Evolutionary conservation across 371 early-diverging fungal species (phyloP).

Genomic region (Dipsacomyces acuminosporus): DNA sequence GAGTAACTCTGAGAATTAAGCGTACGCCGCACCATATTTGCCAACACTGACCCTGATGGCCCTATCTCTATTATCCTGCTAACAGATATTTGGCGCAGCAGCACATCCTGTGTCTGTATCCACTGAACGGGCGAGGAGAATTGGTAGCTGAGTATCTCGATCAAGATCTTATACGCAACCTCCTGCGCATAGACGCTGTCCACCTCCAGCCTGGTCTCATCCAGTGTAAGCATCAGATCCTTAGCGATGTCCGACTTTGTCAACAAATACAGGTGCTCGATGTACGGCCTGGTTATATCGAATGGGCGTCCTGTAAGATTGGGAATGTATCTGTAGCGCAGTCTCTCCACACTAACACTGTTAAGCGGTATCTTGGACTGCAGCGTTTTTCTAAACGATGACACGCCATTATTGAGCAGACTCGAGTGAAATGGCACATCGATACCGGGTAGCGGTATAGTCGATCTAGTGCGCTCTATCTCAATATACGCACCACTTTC

Average conservation of each 20-base stretch:
- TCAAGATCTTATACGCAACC: constrained; percentile 76
- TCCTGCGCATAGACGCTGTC: constrained; percentile 74
- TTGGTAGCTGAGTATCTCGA: constrained; percentile 87
- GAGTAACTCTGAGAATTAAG: constrained; percentile 54
- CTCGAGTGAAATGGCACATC: constrained; percentile 95
- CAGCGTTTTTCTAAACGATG: constrained; percentile 80
- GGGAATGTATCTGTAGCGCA: constrained; percentile 83
- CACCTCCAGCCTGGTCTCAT: constrained; percentile 50
- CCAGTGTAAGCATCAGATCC: constrained; percentile 78
- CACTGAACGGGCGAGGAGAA: constrained; percentile 87
- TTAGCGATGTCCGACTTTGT: constrained; percentile 70
- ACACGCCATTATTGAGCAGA: constrained; percentile 81
- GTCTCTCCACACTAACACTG: constrained; percentile 69
- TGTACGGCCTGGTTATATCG: constrained; percentile 71
- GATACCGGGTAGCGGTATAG: constrained; percentile 82
- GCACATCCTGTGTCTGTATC: constrained; percentile 91
- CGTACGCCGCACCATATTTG: constrained; percentile 87
- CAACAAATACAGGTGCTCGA: constrained; percentile 66
- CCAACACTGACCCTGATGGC: constrained; percentile 76
- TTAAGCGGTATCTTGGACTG: constrained; percentile 75
- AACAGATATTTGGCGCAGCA: constrained; percentile 77
- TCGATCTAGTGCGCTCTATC: constrained; percentile 80
- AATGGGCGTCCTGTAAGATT: constrained; percentile 90
- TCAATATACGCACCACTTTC: constrained; percentile 55
- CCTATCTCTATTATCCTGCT: constrained; percentile 88